Base-by-base conservation (phyloP, 768 basidiomycete genomes). In the Mycena haematopus region DNA sequence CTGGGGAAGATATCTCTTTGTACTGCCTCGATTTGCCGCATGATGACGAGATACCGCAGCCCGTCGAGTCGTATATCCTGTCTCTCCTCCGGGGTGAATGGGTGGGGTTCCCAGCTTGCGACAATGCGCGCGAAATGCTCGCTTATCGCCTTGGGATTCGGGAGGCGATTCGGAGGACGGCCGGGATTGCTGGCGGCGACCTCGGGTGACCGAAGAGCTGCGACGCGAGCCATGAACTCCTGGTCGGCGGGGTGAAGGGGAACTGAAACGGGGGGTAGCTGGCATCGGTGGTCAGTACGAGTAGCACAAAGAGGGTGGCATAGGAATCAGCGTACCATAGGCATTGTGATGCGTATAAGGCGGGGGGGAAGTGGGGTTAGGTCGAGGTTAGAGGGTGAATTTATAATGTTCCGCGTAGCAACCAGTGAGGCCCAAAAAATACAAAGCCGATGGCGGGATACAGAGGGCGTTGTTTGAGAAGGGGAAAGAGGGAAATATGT, bases 101-200 rank as follows among this genome's bases (percentile, higher is more conserved):
- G 29, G 25, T 67, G 70, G 17, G 70, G 68, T 7, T 24, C 51
- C 66, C 66, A 71, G 1, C n/a, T 1, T 15, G 31, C 29, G 17
- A 80, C 70, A 10, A 70, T 49, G 25, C 75, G 65, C 42, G 78
- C 73, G 42, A 75, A 65, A 24, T 67, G 54, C 45, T 44, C 33
- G 55, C 10, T 25, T 21, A 60, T 45, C 50, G 27, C 17, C 22
- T 61, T n/a, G 0, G 31, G 14, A 11, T 27, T 36, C 9, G 60
- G 65, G 2, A 62, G 31, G 19, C 35, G 50, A 42, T 15, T n/a
- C 6, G 40, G 40, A 31, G 36, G 27, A 1, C 47, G 42, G 24
- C 46, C 44, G 7, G 29, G 2, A n/a, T 53, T 45, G 11, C 15
- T 52, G n/a, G 57, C 15, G 5, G 47, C 53, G 46, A 64, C 63